Percentiles rank a stretch among this genome's conserved stretches.
phyloP scores from a whole-genome alignment of 345 rosid genomes.

The Raphanus raphanistrum region DNA sequence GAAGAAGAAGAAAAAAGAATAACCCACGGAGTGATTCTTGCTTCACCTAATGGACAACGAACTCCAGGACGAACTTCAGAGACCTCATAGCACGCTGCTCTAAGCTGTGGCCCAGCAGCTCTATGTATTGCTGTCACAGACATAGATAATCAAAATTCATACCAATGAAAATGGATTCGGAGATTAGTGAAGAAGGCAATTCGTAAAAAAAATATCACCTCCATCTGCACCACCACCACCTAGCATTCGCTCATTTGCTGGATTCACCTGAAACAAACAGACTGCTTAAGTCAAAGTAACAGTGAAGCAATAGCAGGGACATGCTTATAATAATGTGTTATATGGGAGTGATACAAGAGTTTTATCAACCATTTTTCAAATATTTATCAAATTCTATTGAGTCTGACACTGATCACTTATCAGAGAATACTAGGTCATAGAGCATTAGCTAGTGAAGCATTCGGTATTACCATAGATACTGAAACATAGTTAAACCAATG shows the following conservation, averaged over 20 bases:
- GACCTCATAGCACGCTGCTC: slow-evolving; percentile 63
- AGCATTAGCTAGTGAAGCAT: too few relatives aligned
- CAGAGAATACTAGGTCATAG: too few relatives aligned
- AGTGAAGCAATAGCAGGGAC: not conserved
- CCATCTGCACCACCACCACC: slow-evolving; percentile 98
- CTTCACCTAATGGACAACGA: slow-evolving; percentile 85
- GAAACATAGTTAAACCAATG: too few relatives aligned
- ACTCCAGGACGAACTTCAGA: slow-evolving; percentile 67
- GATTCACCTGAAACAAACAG: slow-evolving; percentile 54
- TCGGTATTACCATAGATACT: too few relatives aligned
- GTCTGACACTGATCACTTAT: too few relatives aligned
- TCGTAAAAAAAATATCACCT: slow-evolving; percentile 38
- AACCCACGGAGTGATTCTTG: slow-evolving; percentile 73
- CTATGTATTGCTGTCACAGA: slow-evolving; percentile 59
- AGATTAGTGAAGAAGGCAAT: not conserved
- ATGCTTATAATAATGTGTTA: not conserved
- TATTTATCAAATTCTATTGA: not conserved
- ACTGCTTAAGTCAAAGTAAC: not conserved
- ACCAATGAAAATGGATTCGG: not conserved
- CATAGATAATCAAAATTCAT: not conserved
- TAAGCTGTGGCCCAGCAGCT: slow-evolving; percentile 79
- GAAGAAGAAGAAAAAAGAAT: not conserved
- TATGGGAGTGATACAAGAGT: not conserved
- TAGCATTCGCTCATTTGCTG: slow-evolving; percentile 84
- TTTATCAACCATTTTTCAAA: not conserved